Evolutionary conservation across 75 land plant genomes (phyloP), one percentile per base, ranked within the genome.

Genomic region (Cupressus sempervirens): DNA sequence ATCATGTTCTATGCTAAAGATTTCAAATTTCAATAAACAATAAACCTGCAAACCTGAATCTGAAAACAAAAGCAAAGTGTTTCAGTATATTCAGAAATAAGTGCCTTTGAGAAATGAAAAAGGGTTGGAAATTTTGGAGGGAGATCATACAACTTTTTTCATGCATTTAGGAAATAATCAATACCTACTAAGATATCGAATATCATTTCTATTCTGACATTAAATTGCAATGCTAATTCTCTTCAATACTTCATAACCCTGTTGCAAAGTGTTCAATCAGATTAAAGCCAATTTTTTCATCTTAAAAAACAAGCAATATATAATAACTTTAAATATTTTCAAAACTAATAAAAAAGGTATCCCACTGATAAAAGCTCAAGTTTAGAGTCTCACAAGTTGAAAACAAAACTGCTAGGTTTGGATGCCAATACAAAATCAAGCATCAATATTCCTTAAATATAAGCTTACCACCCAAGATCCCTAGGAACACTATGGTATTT

Each of bases 191-290:
- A 96, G 87, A 81, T 87, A 83, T 83, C 90, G 91, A n/a, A 96
- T 87, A 29, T 30, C 81, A n/a, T 87, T 88, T 76, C 82, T 88
- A 74, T 91, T 56, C 54, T 92, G 65, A 56, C 83, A 82, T 35
- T 89, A 91, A 81, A 95, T 90, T 46, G 90, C 92, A 76, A 93
- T 91, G 85, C 96, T 85, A 58, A 97, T 93, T 58, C 92, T 94
- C 90, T 91, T 93, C 91, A 97, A 86, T 36, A 93, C 94, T 81
- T 93, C 99, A 92, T 95, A 97, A 14, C 99, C 99, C 99, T 97
- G 68, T 62, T 65, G 68, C 68, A 65, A 65, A 23, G 6, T 26
- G n/a, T 20, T 23, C 15, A 65, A 65, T 26, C n/a, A 65, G n/a
- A 65, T 65, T 65, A 65, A 26, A 18, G 8, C 68, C n/a, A 65